These are phyloP conservation scores for Syzygium oleosum DNA, from an alignment of 345 rosid genomes.

Conservation along the genomic window DNA sequence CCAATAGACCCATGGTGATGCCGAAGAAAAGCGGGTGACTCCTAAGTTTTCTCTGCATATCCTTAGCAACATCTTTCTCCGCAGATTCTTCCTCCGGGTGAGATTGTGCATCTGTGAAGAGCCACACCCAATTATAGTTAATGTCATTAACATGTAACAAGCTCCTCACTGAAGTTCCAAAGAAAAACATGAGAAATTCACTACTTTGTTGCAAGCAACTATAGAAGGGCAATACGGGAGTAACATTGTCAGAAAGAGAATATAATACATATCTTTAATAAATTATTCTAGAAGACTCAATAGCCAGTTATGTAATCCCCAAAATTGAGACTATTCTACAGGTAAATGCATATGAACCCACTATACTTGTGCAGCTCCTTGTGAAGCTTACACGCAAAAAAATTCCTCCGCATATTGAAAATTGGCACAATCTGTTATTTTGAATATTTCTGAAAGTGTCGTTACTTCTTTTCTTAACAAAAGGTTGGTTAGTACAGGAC, in stretches of 20 bases:
- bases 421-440: background rate
- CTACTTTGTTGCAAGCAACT: background rate
- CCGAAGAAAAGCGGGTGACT: conserved; percentile 92
- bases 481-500: background rate
- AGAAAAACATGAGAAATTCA: background rate
- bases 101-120: conserved; percentile 42
- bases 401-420: background rate
- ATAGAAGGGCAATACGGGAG: background rate
- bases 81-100: conserved; percentile 16
- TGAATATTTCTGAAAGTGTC: background rate
- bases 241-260: background rate
- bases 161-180: background rate
- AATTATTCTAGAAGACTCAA: background rate
- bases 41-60: conserved; percentile 51
- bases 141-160: background rate
- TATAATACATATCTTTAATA: background rate
- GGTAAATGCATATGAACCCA: background rate
- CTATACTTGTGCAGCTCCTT: background rate
- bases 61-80: conserved; percentile 24
- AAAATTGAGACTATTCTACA: background rate
- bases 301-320: background rate
- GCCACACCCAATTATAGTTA: background rate
- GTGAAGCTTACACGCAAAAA: background rate
- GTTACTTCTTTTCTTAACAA: background rate
- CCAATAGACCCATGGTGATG: conserved; percentile 85